Conservation (phyloP, 2,329 filamentous ascomycete genomes). For the Annulohypoxylon truncatum region DNA sequence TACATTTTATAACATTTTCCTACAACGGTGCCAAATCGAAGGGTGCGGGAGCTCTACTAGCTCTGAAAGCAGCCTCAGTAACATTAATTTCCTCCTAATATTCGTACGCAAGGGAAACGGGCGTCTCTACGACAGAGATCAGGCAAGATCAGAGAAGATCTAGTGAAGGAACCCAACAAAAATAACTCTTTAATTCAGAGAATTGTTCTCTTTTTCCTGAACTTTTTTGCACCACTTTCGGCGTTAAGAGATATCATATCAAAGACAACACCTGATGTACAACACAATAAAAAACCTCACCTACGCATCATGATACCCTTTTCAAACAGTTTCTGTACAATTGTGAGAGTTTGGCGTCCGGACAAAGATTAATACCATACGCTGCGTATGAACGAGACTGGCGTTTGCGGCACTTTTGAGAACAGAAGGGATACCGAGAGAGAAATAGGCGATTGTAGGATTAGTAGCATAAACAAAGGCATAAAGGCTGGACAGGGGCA, state of each 20-base stretch:
- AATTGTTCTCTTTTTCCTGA: background rate
- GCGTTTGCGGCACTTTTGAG: background rate
- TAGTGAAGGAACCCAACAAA: background rate
- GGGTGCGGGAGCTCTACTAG: slow-evolving; percentile 15
- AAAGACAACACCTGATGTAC: slow-evolving; percentile 7
- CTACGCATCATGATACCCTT: slow-evolving; percentile 11
- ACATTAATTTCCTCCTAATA: slow-evolving; percentile 17
- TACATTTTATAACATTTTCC: slow-evolving; percentile 34
- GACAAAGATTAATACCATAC: background rate
- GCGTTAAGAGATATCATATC: slow-evolving; percentile 21
- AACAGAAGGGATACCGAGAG: background rate
- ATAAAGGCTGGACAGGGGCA: background rate
- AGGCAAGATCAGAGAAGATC: background rate
- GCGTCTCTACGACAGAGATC: slow-evolving; percentile 1
- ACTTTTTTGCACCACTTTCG: slow-evolving; percentile 13
- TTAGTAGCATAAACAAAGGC: background rate
- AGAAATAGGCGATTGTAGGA: background rate
- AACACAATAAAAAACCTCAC: slow-evolving; percentile 9
- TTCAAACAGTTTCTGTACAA: background rate
- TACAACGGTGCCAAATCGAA: slow-evolving; percentile 17
- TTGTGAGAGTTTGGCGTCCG: background rate
- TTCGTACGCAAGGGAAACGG: slow-evolving; percentile 12
- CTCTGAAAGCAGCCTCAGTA: slow-evolving; percentile 17
- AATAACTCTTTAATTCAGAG: slow-evolving; percentile 9
- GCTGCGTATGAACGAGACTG: background rate